phyloP scores from a whole-genome alignment of 2,329 filamentous ascomycete species.

The Talaromyces sp. region DNA sequence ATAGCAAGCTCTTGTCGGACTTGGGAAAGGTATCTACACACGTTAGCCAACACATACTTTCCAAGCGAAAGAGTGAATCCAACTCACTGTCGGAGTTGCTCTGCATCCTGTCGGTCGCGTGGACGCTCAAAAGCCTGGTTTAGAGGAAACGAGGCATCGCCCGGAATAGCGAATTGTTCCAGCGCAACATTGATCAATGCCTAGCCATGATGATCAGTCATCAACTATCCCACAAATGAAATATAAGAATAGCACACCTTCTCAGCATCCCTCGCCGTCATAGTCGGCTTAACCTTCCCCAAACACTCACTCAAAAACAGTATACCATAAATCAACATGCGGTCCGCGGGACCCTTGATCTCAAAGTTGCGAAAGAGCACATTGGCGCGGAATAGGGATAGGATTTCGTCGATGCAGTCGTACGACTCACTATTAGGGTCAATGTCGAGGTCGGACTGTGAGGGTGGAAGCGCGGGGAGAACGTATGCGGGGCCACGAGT shows the following conservation, averaged over 20 bases:
- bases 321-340: slow-evolving; percentile 94
- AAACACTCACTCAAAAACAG: slow-evolving; percentile 90
- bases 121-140: slow-evolving; percentile 97
- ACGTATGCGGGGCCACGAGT: slow-evolving; percentile 93
- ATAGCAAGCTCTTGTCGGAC: slow-evolving; percentile 86
- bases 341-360: slow-evolving; percentile 92
- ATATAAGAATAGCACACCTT: slow-evolving; percentile 46
- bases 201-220: slow-evolving; percentile 47
- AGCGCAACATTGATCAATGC: slow-evolving; percentile 87
- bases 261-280: slow-evolving; percentile 63
- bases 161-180: slow-evolving; percentile 92
- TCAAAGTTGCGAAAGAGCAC: slow-evolving; percentile 99
- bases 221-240: background rate
- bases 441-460: slow-evolving; percentile 49
- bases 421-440: slow-evolving; percentile 90
- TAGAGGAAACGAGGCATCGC: slow-evolving; percentile 86
- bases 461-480: slow-evolving; percentile 63
- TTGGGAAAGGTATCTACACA: slow-evolving; percentile 65
- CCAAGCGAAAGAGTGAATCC: background rate
- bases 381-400: slow-evolving; percentile 92
- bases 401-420: slow-evolving; percentile 91
- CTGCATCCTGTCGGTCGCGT: slow-evolving; percentile 80
- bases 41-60: background rate
- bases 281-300: slow-evolving; percentile 75
- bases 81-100: slow-evolving; percentile 76